Percentiles rank a stretch among this genome's conserved stretches.
These are phyloP conservation scores for Elsinoe perseae DNA, from an alignment of 2,329 filamentous ascomycete species.

Conservation along the genomic window DNA sequence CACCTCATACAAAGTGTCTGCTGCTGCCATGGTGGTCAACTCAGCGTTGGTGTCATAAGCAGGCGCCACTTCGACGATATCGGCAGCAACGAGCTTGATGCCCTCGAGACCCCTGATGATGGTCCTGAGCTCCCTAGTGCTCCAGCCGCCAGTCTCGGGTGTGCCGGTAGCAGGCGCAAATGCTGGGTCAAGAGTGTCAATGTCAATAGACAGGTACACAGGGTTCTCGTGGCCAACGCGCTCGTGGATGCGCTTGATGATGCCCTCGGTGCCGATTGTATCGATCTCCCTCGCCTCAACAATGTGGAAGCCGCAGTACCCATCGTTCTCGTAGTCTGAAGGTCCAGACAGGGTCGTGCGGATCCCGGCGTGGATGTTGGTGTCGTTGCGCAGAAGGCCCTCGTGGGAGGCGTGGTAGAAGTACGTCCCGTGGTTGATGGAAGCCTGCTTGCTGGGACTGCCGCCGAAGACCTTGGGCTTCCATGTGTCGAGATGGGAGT, in stretches of 20 bases:
- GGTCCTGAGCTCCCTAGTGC: slow-evolving; percentile 62
- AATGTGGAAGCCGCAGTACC: slow-evolving; percentile 76
- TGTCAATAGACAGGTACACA: slow-evolving; percentile 77
- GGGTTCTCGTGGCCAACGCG: slow-evolving; percentile 62
- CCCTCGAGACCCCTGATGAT: slow-evolving; percentile 62
- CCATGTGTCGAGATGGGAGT: slow-evolving; percentile 59
- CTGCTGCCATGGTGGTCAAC: slow-evolving; percentile 61
- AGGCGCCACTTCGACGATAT: slow-evolving; percentile 67
- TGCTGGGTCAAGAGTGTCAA: slow-evolving; percentile 79
- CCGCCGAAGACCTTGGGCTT: slow-evolving; percentile 81
- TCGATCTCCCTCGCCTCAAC: slow-evolving; percentile 68
- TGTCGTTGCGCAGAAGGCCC: slow-evolving; percentile 70
- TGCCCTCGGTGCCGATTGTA: slow-evolving; percentile 61
- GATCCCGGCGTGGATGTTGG: slow-evolving; percentile 81
- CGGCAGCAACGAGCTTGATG: slow-evolving; percentile 61
- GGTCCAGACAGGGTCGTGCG: slow-evolving; percentile 72
- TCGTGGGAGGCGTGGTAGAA: slow-evolving; percentile 77
- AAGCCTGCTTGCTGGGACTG: slow-evolving; percentile 64
- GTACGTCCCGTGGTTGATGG: slow-evolving; percentile 82
- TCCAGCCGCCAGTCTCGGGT: slow-evolving; percentile 69
- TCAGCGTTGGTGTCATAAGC: slow-evolving; percentile 67
- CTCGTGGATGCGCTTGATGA: slow-evolving; percentile 69
- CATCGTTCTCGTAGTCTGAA: slow-evolving; percentile 77
- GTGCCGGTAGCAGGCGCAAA: slow-evolving; percentile 70
- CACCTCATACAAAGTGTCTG: slow-evolving; percentile 66